These are phyloP conservation scores for Erigeron philadelphicus DNA, from an alignment of 140 eudicot genomes.

Conservation along the genomic window DNA sequence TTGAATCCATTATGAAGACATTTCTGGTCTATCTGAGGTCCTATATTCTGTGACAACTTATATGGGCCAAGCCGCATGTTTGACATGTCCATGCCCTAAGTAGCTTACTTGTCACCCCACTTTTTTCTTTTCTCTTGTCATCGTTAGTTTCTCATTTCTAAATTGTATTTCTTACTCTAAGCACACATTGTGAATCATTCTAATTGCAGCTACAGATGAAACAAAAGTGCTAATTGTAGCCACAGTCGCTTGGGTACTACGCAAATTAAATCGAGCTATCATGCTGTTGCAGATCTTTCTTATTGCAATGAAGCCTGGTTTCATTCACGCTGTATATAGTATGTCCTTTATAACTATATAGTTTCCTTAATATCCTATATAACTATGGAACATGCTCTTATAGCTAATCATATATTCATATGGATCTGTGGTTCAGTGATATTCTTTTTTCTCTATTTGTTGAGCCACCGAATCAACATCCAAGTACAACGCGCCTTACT, in stretches of 20 bases:
- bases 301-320: constrained; percentile 94
- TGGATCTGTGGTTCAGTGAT: constrained; percentile 59
- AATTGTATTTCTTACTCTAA: not conserved
- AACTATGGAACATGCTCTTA: constrained; percentile 24
- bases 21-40: not conserved
- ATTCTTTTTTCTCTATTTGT: constrained; percentile 77
- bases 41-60: not conserved
- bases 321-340: constrained; percentile 93
- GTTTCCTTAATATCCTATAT: not conserved
- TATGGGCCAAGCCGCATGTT: not conserved
- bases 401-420: constrained; percentile 2
- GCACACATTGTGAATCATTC: constrained; percentile 16
- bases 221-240: constrained; percentile 89
- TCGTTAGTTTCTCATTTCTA: constrained; percentile 7
- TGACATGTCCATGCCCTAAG: not conserved
- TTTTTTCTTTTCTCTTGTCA: not conserved
- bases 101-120: not conserved
- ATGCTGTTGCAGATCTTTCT: constrained; percentile 78
- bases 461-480: constrained; percentile 71
- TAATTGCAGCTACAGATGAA: constrained; percentile 73
- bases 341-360: constrained; percentile 27
- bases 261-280: constrained; percentile 80
- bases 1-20: not conserved
- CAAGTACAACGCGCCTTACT: constrained; percentile 62
- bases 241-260: constrained; percentile 89